Evolutionary conservation across 371 early-diverging fungal genomes (phyloP).

Genomic region (Mucor racemosus): DNA sequence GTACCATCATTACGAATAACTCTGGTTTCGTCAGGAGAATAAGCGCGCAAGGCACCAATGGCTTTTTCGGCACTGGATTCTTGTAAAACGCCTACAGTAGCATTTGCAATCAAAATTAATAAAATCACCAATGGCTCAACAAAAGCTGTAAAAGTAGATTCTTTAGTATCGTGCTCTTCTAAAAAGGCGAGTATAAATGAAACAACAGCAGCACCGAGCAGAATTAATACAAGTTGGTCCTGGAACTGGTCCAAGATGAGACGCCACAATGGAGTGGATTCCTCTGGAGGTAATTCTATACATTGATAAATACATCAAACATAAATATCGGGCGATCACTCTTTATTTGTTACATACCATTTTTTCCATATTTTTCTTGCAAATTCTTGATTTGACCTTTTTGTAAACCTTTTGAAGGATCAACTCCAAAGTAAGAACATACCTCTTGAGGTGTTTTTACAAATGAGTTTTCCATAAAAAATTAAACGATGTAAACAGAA

Average conservation of each 20-base stretch:
- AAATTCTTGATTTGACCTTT: slow-evolving; percentile 56
- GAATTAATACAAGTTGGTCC: slow-evolving; percentile 75
- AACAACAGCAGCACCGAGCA: neutral
- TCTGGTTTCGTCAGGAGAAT: slow-evolving; percentile 94
- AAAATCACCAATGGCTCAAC: slow-evolving; percentile 97
- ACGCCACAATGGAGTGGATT: slow-evolving; percentile 89
- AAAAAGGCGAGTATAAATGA: slow-evolving; percentile 2
- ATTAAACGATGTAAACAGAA: neutral
- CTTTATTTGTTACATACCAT: slow-evolving; percentile 57
- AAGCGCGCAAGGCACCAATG: slow-evolving; percentile 94
- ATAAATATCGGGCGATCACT: too few species aligned
- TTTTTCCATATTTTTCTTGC: slow-evolving; percentile 67
- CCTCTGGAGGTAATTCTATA: slow-evolving; percentile 71
- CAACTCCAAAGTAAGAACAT: slow-evolving; percentile 65
- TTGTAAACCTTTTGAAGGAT: slow-evolving; percentile 60
- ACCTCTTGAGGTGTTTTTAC: slow-evolving; percentile 68
- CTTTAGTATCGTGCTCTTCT: neutral
- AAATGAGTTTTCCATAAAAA: slow-evolving; percentile 68
- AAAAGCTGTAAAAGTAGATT: slow-evolving; percentile 76
- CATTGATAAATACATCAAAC: too few species aligned
- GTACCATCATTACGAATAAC: slow-evolving; percentile 67
- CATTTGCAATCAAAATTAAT: slow-evolving; percentile 96
- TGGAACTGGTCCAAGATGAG: slow-evolving; percentile 91
- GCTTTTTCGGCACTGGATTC: slow-evolving; percentile 97
- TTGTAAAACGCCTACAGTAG: slow-evolving; percentile 95